Evolutionary conservation across 176 grass and related monocot genomes (phyloP), one percentile per base, ranked within the genome.

Genomic region (Rhynchospora pubera): DNA sequence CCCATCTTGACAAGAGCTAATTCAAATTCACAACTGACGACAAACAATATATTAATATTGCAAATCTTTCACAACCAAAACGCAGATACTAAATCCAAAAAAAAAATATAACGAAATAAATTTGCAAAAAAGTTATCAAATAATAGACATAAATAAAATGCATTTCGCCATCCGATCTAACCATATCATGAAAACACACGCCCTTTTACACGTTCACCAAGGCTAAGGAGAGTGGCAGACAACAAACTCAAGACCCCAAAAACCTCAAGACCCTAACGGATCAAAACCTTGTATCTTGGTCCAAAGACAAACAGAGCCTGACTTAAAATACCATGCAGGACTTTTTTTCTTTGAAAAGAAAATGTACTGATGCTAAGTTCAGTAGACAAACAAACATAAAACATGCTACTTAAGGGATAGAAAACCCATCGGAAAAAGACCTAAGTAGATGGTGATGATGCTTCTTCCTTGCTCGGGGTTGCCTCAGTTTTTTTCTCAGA

Each of bases 271-370:
- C 79, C 19, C 79, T 16, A 44, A 64, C 16, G 22, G 39, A 65
- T 58, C 57, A 81, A 64, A 79, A 64, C 57, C 39, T 39, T 39
- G 39, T 57, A 62, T 65, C 51, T 58, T 48, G 16, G 22, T 46
- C 60, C 43, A 66, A 82, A 82, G 42, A 82, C 32, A 82, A 79
- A 67, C 57, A 12, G 60, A 66, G 79, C 79, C 79, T 67, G 79
- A 82, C 59, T 82, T 32, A 50, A 65, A 82, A 82, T 82, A 66
- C 59, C 47, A 82, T 82, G 61, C 79, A 82, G 79, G 62, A 67
- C 61, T 50, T 65, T 22, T 64, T 67, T 81, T 81, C 57, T 65
- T 82, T 51, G 26, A 66, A 61, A 23, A 62, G 59, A 52, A 82
- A 82, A 82, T 2, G 22, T 56, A 80, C 34, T 30, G 30, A 79